These are phyloP conservation scores for Henckelia pumila DNA, from an alignment of 257 asterid genomes.

Conservation along the genomic window DNA sequence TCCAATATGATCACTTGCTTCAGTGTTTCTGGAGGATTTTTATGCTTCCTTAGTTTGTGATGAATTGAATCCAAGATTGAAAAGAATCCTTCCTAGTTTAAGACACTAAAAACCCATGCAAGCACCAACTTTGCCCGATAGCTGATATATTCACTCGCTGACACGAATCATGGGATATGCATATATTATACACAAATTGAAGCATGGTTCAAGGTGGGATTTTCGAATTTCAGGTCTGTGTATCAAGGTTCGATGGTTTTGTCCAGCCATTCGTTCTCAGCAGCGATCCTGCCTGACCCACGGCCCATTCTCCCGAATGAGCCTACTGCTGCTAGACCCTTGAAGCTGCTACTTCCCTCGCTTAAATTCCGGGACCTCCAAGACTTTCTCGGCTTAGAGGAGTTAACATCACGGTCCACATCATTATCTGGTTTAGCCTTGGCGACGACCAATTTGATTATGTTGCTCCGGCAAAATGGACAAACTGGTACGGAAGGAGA, in stretches of 20 bases:
- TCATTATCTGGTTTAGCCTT: conserved; percentile 47
- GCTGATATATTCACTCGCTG: neutral
- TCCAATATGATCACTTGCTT: conserved; percentile 14
- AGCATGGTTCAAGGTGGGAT: neutral
- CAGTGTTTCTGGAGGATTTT: neutral
- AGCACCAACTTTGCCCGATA: neutral
- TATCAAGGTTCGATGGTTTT: conserved; percentile 57
- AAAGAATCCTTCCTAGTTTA: conserved; percentile 33
- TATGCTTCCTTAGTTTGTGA: neutral
- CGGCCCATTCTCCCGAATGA: conserved; percentile 69
- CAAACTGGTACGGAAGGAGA: conserved; percentile 59
- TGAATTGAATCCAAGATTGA: conserved; percentile 23
- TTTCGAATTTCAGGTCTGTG: conserved; percentile 1
- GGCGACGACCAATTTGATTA: conserved; percentile 59
- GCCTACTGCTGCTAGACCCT: conserved; percentile 48
- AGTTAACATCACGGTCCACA: neutral
- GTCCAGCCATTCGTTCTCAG: conserved; percentile 60
- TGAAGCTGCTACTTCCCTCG: conserved; percentile 93
- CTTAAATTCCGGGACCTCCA: conserved; percentile 66
- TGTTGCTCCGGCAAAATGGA: conserved; percentile 93
- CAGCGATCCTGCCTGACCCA: conserved; percentile 67
- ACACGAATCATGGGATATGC: conserved; percentile 26
- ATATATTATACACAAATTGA: neutral
- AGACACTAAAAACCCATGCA: neutral
- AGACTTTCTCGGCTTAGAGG: conserved; percentile 43